These are phyloP conservation scores for Planoprotostelium fungivorum DNA, from an alignment of 78 protist species.

Conservation along the genomic window DNA sequence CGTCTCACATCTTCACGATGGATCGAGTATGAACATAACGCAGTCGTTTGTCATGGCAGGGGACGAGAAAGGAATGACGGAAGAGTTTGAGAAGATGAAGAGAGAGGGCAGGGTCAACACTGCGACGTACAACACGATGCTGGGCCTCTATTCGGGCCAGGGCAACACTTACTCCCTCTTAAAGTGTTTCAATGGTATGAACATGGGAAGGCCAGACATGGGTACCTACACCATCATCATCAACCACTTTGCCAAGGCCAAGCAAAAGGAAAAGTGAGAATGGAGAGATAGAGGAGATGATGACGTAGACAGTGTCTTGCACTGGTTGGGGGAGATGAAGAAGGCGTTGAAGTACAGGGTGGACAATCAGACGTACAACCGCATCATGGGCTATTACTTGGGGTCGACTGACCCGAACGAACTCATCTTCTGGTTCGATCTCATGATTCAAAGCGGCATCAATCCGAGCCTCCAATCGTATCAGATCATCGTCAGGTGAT, in stretches of 20 bases:
- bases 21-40: no score
- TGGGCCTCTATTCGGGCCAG: background rate
- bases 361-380: background rate
- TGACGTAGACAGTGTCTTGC: background rate
- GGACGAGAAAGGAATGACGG: background rate
- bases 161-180: background rate
- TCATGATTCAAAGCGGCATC: background rate
- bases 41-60: background rate
- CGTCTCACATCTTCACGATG: no score
- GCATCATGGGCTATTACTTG: background rate
- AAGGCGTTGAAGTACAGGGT: background rate
- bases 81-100: background rate
- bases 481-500: background rate
- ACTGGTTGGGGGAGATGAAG: background rate
- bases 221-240: background rate
- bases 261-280: background rate
- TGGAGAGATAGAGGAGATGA: background rate
- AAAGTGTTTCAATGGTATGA: background rate
- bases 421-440: background rate
- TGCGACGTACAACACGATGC: background rate
- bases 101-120: background rate
- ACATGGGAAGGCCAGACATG: background rate
- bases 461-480: background rate
- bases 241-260: background rate
- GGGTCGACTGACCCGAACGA: background rate